phyloP scores from a whole-genome alignment of 176 grass and related monocot species.

The Aegilops longissima region DNA sequence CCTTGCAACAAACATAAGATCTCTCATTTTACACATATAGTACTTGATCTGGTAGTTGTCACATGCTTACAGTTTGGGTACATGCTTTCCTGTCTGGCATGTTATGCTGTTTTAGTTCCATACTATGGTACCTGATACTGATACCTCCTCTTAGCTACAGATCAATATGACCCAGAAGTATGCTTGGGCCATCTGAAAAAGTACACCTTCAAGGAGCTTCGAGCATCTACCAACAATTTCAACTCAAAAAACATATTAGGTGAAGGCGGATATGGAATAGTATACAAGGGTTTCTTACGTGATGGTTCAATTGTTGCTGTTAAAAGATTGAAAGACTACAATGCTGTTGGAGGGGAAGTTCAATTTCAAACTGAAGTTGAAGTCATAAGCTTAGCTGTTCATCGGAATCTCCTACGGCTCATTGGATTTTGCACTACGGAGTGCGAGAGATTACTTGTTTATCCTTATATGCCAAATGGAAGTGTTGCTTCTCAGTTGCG shows the following conservation, averaged over 20 bases:
- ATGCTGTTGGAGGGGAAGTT: constrained; percentile 77
- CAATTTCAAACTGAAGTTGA: constrained; percentile 98
- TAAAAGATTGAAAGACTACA: constrained; percentile 91
- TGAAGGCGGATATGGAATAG: constrained; percentile 97
- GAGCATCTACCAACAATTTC: constrained; percentile 79
- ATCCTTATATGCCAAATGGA: constrained; percentile 95
- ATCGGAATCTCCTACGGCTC: constrained; percentile 90
- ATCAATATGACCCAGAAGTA: constrained; percentile 86
- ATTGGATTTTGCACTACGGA: constrained; percentile 85
- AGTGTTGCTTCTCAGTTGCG: constrained; percentile 97
- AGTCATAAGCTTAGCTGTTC: constrained; percentile 97
- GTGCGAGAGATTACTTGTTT: constrained; percentile 86
- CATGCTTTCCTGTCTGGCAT: constrained; percentile 1
- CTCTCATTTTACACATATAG: neutral
- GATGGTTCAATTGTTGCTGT: constrained; percentile 81
- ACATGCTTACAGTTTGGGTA: neutral
- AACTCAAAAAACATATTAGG: constrained; percentile 93
- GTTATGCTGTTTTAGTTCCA: constrained; percentile 9
- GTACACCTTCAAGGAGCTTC: constrained; percentile 92
- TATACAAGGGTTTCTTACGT: constrained; percentile 85
- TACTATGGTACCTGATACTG: constrained; percentile 23
- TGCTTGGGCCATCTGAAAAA: constrained; percentile 88
- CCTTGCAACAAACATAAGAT: constrained; percentile 5
- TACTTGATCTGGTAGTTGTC: neutral
- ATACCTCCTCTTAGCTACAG: constrained; percentile 44